Base-by-base conservation (phyloP, 805 yeast genomes). In the Komagataella pseudopastoris region DNA sequence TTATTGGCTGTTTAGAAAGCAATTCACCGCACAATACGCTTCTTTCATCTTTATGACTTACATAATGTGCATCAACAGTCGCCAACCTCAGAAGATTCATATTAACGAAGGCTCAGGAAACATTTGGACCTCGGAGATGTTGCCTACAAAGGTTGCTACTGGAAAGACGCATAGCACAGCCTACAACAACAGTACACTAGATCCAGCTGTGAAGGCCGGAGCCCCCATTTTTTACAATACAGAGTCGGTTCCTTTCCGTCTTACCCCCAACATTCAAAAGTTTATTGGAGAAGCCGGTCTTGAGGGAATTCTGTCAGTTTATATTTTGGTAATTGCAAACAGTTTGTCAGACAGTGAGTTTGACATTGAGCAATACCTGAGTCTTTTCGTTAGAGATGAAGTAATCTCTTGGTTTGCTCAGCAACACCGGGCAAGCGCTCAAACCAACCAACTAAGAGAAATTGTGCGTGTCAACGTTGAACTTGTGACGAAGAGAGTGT, bases 1-100 rank as follows among this genome's bases (percentile, higher is more conserved):
- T 60, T 93, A 91, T 73, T 93, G 99, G 99, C 69, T 91, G 50
- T 93, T 95, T 81, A 78, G 98, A 56, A 88, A 89, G 60, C 96
- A 90, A 62, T 95, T 93, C 62, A 81, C 96, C 4, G 83, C 95
- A 23, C 96, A 90, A 66, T 93, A 91, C 67, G 97, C 97, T 4
- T 82, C 96, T 0, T 85, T 93, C 59, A 81, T 88, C 47, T 91
- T 91, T 66, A 82, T 90, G 75, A 87, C 98, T 0, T 88, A 88
- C 61, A 85, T 91, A 89, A 80, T 93, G 86, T 83, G 95, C 68
- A 87, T 93, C 60, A 88, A 88, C 63, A 81, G 85, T 49, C 80
- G 99, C 60, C 91, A 88, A 56, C 98, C 99, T 3, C 95, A 87
- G 64, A 95, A 91, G 75, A 86, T 93, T 54, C 83, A 84, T 63